A percentile compares a stretch with the other conserved stretches of the same genome.
phyloP scores from a whole-genome alignment of 306 rosid species.

The Mimosa bimucronata region DNA sequence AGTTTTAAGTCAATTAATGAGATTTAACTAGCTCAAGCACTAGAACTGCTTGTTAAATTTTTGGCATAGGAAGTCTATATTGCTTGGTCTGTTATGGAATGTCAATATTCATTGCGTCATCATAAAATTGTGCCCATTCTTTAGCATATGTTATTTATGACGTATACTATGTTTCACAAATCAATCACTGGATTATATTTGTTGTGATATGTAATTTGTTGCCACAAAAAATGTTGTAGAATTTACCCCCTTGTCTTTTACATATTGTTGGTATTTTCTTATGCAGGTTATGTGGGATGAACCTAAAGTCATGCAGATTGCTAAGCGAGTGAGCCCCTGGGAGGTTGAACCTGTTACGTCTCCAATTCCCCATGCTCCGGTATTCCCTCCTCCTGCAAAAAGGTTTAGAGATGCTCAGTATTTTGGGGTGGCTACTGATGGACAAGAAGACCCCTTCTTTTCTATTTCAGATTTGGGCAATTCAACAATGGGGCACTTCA shows the following conservation, averaged over 20 bases:
- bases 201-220: neutral
- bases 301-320: conserved; percentile 59
- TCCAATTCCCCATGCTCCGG: conserved; percentile 43
- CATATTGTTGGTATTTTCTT: conserved; percentile 30
- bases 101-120: too few relatives aligned
- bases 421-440: conserved; percentile 40
- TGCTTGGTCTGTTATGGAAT: too few relatives aligned
- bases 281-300: conserved; percentile 78
- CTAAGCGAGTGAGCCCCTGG: conserved; percentile 79
- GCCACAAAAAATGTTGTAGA: neutral
- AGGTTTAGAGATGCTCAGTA: conserved; percentile 44
- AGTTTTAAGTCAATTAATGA: too few relatives aligned
- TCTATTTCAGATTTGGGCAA: conserved; percentile 41
- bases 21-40: too few relatives aligned
- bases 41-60: too few relatives aligned
- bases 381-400: conserved; percentile 51
- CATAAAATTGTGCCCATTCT: too few relatives aligned
- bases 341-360: conserved; percentile 57
- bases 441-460: conserved; percentile 48
- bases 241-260: conserved; percentile 16
- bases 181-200: too few relatives aligned
- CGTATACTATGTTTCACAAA: too few relatives aligned
- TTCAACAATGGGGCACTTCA: conserved; percentile 53
- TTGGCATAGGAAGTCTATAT: too few relatives aligned
- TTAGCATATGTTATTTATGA: too few relatives aligned